Evolutionary conservation across 225 moss, liverwort and hornwort species (phyloP).

Genomic region (Straminergon stramineum): DNA sequence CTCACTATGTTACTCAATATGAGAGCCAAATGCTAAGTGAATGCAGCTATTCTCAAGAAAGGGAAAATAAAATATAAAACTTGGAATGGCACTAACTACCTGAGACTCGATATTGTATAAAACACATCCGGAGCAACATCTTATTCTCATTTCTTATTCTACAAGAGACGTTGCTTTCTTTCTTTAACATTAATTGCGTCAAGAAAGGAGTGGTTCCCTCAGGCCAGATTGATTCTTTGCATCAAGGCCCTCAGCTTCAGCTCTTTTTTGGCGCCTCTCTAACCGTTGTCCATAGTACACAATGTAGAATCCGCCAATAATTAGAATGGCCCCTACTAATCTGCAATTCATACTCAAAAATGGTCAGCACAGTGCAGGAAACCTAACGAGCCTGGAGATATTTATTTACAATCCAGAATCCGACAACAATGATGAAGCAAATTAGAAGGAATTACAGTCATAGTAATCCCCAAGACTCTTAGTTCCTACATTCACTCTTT

Average conservation of each 20-base stretch:
- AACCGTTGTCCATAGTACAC: constrained; percentile 12
- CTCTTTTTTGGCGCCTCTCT: neutral
- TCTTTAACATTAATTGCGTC: neutral
- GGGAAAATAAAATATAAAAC: neutral
- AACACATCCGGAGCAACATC: neutral
- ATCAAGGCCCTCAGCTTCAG: neutral
- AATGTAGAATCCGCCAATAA: constrained; percentile 18
- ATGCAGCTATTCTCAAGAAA: neutral
- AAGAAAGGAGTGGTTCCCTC: neutral
- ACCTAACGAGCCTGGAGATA: neutral
- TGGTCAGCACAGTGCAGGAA: neutral
- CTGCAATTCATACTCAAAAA: neutral
- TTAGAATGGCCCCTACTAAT: constrained; percentile 3
- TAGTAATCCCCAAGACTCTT: neutral
- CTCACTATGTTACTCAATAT: neutral
- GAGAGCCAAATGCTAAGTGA: neutral
- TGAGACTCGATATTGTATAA: neutral
- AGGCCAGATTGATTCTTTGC: neutral
- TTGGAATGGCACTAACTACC: neutral
- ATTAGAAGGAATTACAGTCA: neutral
- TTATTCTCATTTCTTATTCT: neutral
- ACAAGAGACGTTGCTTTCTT: neutral
- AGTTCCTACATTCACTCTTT: neutral
- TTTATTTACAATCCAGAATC: neutral
- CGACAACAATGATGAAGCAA: neutral